Base-by-base conservation (phyloP, 495 filamentous ascomycete species). In the Hypoxylon intermedium region DNA sequence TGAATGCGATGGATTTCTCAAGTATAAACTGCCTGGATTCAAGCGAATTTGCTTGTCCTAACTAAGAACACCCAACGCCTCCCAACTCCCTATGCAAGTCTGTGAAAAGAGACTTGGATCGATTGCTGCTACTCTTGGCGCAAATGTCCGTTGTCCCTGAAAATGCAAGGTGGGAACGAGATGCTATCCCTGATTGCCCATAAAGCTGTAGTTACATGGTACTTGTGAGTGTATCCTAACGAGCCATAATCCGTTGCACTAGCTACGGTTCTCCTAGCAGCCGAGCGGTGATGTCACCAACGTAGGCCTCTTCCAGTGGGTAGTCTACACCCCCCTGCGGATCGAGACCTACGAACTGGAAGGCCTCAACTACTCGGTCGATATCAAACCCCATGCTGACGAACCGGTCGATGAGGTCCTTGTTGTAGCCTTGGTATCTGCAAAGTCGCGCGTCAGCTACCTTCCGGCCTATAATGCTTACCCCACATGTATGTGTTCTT, bases 361-460 rank as follows among this genome's bases (percentile, higher is more conserved):
- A 93, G 3, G 92, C 91, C 16, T 85, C 83, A 5, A 98, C 94
- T 1, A 98, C 92, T 26, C 83, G 79, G 44, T 90, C 87, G n/a
- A 96, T 83, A 56, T 93, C 88, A 62, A 98, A 98, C 33, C 94
- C 94, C 94, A 98, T 98, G 63, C 79, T 83, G 13, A 89, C 85
- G 67, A 98, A 98, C n/a, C 87, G 84, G 64, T 96, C 89, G 60
- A 98, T 86, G 33, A 97, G 80, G 6, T 87, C 83, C 62, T 89
- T 89, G 72, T 91, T 92, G 68, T 96, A 98, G 4, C 94, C 95
- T 44, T 90, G 85, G 67, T 96, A 96, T 60, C 91, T 95, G 56
- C 57, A 38, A 12, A 40, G 20, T 21, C 19, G 18, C 19, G 11
- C 24, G 51, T 60, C 50, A 43, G 44, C 28, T 20, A 33, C 11